These are phyloP conservation scores for Trichoderma pleuroti DNA, from an alignment of 2,329 filamentous ascomycete genomes.

Conservation along the genomic window DNA sequence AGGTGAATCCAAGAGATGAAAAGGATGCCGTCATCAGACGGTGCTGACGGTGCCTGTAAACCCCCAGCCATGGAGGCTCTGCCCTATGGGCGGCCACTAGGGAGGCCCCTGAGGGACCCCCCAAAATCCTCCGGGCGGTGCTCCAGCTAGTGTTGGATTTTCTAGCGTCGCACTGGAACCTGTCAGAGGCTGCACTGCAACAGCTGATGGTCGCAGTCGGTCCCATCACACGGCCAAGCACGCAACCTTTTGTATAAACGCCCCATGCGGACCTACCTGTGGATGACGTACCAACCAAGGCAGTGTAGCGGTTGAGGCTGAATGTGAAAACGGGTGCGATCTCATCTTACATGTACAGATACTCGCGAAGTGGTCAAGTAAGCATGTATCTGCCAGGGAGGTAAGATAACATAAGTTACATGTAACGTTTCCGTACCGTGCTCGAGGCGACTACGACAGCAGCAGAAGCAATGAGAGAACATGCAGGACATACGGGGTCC, in stretches of 20 bases:
- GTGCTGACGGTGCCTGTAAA: background rate
- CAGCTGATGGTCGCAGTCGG: background rate
- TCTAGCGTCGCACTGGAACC: slow-evolving; percentile 4
- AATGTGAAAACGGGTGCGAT: background rate
- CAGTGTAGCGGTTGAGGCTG: background rate
- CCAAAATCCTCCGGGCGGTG: background rate
- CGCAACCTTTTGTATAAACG: background rate
- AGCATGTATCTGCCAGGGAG: background rate
- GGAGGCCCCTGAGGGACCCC: background rate
- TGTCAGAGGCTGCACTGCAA: background rate
- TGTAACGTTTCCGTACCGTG: background rate
- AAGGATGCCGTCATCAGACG: slow-evolving; percentile 10
- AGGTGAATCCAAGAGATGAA: background rate
- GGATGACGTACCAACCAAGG: background rate
- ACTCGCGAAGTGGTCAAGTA: background rate
- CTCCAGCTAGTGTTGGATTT: background rate
- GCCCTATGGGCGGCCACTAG: slow-evolving; percentile 12
- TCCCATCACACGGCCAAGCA: background rate
- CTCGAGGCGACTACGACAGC: background rate
- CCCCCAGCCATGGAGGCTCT: background rate
- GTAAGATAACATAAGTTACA: background rate
- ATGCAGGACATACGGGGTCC: background rate
- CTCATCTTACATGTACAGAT: background rate
- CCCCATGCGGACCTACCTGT: background rate
- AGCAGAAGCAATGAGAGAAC: background rate